Evolutionary conservation across 1,139 yeast genomes (phyloP).

Genomic region (Lodderomyces parapsilosis): DNA sequence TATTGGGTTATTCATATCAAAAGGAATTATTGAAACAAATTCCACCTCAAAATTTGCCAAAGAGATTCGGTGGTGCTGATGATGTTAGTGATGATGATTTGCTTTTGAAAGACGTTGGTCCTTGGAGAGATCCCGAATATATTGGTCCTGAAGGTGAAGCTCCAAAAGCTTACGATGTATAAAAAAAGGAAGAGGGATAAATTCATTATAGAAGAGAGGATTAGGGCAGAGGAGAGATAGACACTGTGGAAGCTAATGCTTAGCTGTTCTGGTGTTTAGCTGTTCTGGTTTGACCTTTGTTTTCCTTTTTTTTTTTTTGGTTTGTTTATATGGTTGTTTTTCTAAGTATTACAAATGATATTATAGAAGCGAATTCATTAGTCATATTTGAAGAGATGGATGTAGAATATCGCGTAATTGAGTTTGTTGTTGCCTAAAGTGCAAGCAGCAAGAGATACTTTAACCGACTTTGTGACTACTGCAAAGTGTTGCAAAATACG

Average conservation of each 20-base stretch:
- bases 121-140: constrained; percentile 89
- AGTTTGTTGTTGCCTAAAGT: neutral
- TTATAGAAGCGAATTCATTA: neutral
- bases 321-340: too few relatives aligned
- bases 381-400: neutral
- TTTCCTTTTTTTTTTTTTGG: neutral
- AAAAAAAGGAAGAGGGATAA: neutral
- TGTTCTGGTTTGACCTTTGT: neutral
- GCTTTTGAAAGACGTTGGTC: constrained; percentile 88
- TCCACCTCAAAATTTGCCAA: constrained; percentile 89
- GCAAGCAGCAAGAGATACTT: too few relatives aligned
- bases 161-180: constrained; percentile 50
- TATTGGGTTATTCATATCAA: constrained; percentile 76
- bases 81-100: constrained; percentile 72
- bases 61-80: constrained; percentile 83
- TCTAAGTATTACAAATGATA: too few relatives aligned
- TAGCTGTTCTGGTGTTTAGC: too few relatives aligned
- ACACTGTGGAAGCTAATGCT: neutral
- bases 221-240: neutral
- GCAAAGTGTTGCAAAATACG: neutral
- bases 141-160: constrained; percentile 89
- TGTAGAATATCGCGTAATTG: too few relatives aligned
- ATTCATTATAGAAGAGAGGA: neutral
- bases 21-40: constrained; percentile 86
- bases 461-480: neutral